Evolutionary conservation across 2,329 filamentous ascomycete species (phyloP).

Genomic region (Ophiostoma sp.): DNA sequence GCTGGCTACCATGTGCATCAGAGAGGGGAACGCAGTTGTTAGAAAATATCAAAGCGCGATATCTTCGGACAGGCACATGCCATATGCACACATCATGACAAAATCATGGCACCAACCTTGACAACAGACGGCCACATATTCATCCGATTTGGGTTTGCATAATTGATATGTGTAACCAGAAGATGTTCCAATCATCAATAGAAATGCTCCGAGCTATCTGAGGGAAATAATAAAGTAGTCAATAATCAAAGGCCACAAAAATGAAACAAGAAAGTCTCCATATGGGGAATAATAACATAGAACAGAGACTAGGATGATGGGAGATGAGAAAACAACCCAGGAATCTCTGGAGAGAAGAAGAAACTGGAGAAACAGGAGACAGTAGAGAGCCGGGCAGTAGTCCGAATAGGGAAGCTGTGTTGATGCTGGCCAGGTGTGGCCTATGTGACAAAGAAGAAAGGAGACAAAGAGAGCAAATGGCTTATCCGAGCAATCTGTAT

Average conservation of each 20-base stretch:
- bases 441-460: background rate
- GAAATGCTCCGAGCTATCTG: background rate
- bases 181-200: background rate
- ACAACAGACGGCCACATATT: background rate
- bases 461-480: background rate
- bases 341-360: background rate
- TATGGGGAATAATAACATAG: background rate
- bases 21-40: no score
- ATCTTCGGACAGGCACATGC: no score
- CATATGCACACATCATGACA: background rate
- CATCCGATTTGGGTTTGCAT: background rate
- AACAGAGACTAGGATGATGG: background rate
- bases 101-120: background rate
- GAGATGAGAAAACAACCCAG: background rate
- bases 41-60: no score
- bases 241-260: no score
- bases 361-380: background rate
- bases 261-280: no score
- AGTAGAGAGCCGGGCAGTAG: background rate
- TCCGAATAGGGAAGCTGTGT: background rate
- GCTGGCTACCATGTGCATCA: no score
- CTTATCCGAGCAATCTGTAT: conserved; percentile 11
- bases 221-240: background rate
- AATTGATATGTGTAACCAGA: background rate
- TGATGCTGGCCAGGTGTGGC: background rate